Evolutionary conservation across 2,329 filamentous ascomycete species (phyloP), one percentile per base, ranked within the genome.

Genomic region (Phaeomoniella chlamydospora): DNA sequence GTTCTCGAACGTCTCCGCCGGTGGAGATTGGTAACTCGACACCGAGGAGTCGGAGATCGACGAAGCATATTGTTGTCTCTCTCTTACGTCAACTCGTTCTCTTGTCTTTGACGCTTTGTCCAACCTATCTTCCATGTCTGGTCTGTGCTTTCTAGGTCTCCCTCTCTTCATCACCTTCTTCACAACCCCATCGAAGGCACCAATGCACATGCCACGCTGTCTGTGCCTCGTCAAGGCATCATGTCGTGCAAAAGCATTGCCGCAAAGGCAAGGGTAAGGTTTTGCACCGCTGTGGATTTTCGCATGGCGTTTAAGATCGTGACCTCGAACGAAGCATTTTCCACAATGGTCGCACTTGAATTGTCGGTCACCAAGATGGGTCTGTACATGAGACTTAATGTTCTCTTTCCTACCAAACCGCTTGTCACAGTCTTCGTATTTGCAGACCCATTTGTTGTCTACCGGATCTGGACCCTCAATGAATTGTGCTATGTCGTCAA

Each of bases 281-380:
- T 94, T 94, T 60, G 92, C 80, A 34, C 87, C 87, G 1, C 84
- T 93, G 61, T 98, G 90, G 39, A 96, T 98, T 63, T 96, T 94
- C 46, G 87, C 81, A 54, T 98, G 90, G 41, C 90, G 77, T 67
- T 96, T 98, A 41, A 96, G 75, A 56, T 98, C 90, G 55, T 98
- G 90, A 49, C 94, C 87, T 26, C 90, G 80, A 30, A 96, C 90
- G 55, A 98, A 98, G 61, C 86, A 88, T 62, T 96, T 96, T 36
- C 80, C 71, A 64, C 90, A 98, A 37, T 82, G 79, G 32, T 88
- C 86, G 60, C 90, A 98, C 57, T 84, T 80, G 62, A 85, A 98
- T 55, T 94, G 90, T 33, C 90, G 74, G 56, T 98, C 90, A 49
- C 92, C 90, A 44, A 98, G 77, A 59, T 98, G 90, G 3, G 90